Evolutionary conservation across 768 basidiomycete genomes (phyloP), one percentile per base, ranked within the genome.

Genomic region (Pholiota microspora): DNA sequence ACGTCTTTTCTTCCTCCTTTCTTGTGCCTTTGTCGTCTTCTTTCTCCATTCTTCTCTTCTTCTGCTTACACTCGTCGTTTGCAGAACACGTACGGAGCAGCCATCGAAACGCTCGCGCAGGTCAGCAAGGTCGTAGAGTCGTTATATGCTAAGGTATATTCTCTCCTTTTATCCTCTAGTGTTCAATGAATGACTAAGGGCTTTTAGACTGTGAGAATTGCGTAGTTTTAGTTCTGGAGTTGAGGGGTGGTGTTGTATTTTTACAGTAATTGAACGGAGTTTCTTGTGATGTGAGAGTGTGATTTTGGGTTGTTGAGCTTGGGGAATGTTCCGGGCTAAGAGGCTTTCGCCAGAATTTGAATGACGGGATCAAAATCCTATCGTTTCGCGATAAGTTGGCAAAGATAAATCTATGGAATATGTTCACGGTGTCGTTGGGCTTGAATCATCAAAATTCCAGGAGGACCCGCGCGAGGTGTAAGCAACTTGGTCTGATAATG

Each of bases 41-140:
- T 49, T 34, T 23, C 45, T 27, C 10, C 38, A 45, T 28, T 23
- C 24, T 25, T 51, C 29, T 45, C 24, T 52, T 23, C 21, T 38
- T 31, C 28, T 29, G 23, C 18, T 35, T 40, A 49, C 21, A 18
- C 21, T 7, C 15, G 23, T 23, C 36, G 10, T 18, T 7, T 23
- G 25, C 45, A 97, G 94, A 85, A 88, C 54, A 85, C 89, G 51
- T 98, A 98, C 66, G 86, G 87, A 1, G 86, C 91, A 2, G 92
- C 93, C 9, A 89, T 98, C 55, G 83, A 91, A 47, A 97, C 94
- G 9, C 75, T 98, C 55, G 90, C 84, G 64, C 88, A 98, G 65
- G 88, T 97, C 0, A 85, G 88, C 36, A 93, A 95, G 63, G 93
- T 98, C n/a, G 95, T 99, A 4, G 90, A 94, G 60, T 88, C 89